Evolutionary conservation across 2,329 filamentous ascomycete species (phyloP).

Genomic region (Juglanconis juglandina): DNA sequence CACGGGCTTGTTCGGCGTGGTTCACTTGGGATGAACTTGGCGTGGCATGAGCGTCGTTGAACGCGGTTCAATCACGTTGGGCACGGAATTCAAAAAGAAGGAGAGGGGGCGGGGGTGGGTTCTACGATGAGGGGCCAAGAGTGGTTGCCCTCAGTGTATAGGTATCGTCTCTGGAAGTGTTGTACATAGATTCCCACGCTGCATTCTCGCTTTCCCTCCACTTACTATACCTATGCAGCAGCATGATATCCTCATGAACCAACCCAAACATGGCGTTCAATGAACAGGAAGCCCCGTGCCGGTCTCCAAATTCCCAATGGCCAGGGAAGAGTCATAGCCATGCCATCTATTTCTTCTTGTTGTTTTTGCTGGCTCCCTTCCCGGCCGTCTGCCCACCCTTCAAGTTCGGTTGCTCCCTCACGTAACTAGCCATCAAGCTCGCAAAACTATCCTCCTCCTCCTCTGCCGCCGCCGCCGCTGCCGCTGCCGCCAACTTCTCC

Average conservation of each 20-base stretch:
- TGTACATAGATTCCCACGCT: conserved; percentile 22
- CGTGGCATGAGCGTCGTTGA: conserved; percentile 10
- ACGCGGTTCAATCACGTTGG: background rate
- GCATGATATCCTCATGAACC: conserved; percentile 23
- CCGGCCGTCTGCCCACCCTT: conserved; percentile 29
- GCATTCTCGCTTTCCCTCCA: conserved; percentile 51
- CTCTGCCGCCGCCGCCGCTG: conserved; percentile 18
- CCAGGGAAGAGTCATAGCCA: background rate
- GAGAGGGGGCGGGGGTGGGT: background rate
- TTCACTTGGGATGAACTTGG: conserved; percentile 27
- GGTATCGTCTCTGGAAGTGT: conserved; percentile 7
- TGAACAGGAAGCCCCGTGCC: background rate
- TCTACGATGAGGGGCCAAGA: background rate
- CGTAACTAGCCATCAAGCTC: conserved; percentile 52
- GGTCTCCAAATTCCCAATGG: background rate
- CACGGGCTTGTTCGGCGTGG: conserved; percentile 13
- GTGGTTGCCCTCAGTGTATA: conserved; percentile 4
- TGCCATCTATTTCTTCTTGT: conserved; percentile 14
- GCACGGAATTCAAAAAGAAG: background rate
- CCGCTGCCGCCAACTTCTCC: conserved; percentile 25
- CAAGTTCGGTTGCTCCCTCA: conserved; percentile 35
- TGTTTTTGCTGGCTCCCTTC: conserved; percentile 15
- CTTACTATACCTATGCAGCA: conserved; percentile 1
- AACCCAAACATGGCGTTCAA: background rate
- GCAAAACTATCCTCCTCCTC: conserved; percentile 35